Evolutionary conservation across 2,329 filamentous ascomycete genomes (phyloP).

Genomic region (Mollisia scopiformis): DNA sequence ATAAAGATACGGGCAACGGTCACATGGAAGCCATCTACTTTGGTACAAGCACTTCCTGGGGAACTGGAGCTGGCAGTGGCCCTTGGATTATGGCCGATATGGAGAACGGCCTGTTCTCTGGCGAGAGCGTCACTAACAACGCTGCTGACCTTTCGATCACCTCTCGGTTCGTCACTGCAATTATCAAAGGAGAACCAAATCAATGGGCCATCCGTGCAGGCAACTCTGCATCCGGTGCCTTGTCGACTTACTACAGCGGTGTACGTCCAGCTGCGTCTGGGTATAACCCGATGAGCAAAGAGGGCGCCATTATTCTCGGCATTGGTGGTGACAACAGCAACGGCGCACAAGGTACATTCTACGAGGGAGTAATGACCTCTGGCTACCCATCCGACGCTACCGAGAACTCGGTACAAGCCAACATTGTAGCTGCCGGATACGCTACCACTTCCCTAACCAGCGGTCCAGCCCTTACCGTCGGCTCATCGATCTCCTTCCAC

Average conservation of each 20-base stretch:
- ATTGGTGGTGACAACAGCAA: constrained; percentile 63
- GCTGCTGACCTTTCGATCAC: constrained; percentile 53
- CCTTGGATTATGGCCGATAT: constrained; percentile 73
- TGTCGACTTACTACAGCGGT: constrained; percentile 64
- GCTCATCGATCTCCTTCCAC: constrained; percentile 54
- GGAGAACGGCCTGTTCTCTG: constrained; percentile 68
- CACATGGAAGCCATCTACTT: constrained; percentile 74
- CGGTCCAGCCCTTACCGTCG: constrained; percentile 50
- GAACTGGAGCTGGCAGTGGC: constrained; percentile 57
- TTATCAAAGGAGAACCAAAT: constrained; percentile 58
- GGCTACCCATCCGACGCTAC: constrained; percentile 63
- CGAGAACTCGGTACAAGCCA: constrained; percentile 60
- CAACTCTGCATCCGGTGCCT: constrained; percentile 54
- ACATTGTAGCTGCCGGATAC: constrained; percentile 64
- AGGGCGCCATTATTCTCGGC: constrained; percentile 69
- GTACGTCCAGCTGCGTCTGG: constrained; percentile 52
- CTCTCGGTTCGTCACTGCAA: constrained; percentile 58
- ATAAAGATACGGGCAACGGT: constrained; percentile 57
- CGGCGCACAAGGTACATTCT: constrained; percentile 65
- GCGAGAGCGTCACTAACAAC: constrained; percentile 49
- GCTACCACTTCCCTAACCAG: constrained; percentile 49
- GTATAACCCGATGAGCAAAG: constrained; percentile 63
- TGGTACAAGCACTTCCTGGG: constrained; percentile 57
- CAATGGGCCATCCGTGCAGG: constrained; percentile 63
- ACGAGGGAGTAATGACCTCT: constrained; percentile 66